Conservation (phyloP, 306 rosid species). For the Parietaria judaica region DNA sequence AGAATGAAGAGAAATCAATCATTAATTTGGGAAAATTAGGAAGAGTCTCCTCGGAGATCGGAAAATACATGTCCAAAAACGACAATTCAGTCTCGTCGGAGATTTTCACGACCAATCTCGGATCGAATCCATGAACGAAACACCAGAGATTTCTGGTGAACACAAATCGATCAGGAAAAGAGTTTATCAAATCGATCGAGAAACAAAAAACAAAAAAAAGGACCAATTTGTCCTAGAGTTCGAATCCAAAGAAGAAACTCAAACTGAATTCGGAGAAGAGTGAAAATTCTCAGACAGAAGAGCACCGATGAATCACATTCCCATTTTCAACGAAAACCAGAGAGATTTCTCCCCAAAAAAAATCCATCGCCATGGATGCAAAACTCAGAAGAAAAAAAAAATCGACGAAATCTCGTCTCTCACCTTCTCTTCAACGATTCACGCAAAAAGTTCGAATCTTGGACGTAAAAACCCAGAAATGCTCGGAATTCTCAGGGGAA, state of each 20-base stretch:
- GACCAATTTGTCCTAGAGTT: slow-evolving; percentile 6
- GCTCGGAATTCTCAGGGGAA: slow-evolving; percentile 32
- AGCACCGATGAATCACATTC: slow-evolving; percentile 2
- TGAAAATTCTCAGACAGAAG: neutral
- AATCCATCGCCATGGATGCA: slow-evolving; percentile 25
- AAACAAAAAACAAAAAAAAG: slow-evolving; percentile 3
- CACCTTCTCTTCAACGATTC: slow-evolving; percentile 39
- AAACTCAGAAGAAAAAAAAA: slow-evolving; percentile 25
- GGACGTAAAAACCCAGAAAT: slow-evolving; percentile 19
- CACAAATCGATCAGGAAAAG: neutral
- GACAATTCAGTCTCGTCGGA: neutral
- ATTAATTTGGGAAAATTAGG: slow-evolving; percentile 1
- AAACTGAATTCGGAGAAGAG: slow-evolving; percentile 11
- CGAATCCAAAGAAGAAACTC: too few species aligned
- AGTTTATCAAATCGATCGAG: neutral
- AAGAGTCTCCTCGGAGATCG: slow-evolving; percentile 1
- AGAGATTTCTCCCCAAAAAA: slow-evolving; percentile 7
- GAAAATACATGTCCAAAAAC: neutral
- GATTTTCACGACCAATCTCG: slow-evolving; percentile 12
- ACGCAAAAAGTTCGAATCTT: slow-evolving; percentile 29
- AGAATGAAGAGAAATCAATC: slow-evolving; percentile 14
- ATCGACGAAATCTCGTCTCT: slow-evolving; percentile 23
- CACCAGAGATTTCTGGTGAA: slow-evolving; percentile 14
- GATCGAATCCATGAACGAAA: slow-evolving; percentile 37
- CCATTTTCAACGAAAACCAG: slow-evolving; percentile 14